Base-by-base conservation (phyloP, 2,329 filamentous ascomycete species). In the Dothiorella sarmentorum region DNA sequence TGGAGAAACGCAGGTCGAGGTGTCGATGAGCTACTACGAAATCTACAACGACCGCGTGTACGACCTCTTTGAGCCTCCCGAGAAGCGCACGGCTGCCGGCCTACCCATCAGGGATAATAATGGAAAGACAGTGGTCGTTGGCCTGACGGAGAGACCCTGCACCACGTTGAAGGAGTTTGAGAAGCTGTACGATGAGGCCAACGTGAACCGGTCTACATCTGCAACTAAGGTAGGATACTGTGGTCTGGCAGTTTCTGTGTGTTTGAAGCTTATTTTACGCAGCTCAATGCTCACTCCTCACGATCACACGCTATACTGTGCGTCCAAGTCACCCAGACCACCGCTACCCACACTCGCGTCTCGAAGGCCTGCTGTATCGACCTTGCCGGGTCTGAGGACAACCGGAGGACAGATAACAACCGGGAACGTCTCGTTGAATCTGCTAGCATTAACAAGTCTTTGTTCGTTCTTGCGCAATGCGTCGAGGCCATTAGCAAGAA, bases 31-130 rank as follows among this genome's bases (percentile, higher is more conserved):
- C 26, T 97, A 97, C 76, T 96, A 96, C 76, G 92, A 97, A 72
- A 96, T 97, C 64, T 97, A 97, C 76, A 96, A 95, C 72, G 92
- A 97, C 77, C 93, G 93, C 71, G 91, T 96, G 18, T 96, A 87
- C 68, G 92, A 97, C 71, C 78, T 97, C 29, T 90, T 97, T 64
- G 90, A 96, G 71, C 80, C 91, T 0, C 88, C 87, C 0, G 92
- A 97, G 72, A 95, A 91, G 77, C 88, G 94, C 52, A 91, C 89
- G 0, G 79, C 89, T 1, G 83, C 89, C 0, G 92, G 92, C 0
- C 77, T 96, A 24, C 90, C 90, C 2, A 83, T 96, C 22, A 84
- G 91, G 24, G 91, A 96, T 68, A 92, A 91, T 68, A 87, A 89
- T 65, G 90, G 90, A 63, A 94, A 89, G 76, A 96, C 91, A 0